A percentile compares a stretch with the other conserved stretches of the same genome.
Evolutionary conservation across 1,284 basidiomycete species (phyloP).

Genomic region (Cutaneotrichosporon sp.): DNA sequence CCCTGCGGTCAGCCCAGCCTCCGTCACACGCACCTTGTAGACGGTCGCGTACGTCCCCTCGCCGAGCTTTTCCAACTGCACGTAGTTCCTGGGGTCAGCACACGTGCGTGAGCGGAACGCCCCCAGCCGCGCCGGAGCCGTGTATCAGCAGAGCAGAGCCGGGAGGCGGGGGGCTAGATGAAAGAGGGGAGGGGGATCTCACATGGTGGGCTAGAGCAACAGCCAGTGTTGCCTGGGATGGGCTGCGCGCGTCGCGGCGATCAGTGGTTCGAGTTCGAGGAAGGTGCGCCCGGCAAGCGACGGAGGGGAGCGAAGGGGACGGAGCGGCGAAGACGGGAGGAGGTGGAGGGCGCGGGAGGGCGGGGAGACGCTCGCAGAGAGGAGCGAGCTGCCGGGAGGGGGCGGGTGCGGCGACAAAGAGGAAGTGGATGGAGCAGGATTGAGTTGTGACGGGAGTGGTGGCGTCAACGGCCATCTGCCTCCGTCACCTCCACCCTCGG

Average conservation of each 20-base stretch:
- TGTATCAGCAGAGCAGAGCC: too few species aligned
- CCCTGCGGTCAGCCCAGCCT: conserved; percentile 59
- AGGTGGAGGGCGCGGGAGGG: neutral
- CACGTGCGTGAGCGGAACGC: too few species aligned
- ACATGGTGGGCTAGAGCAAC: conserved; percentile 2
- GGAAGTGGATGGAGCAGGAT: neutral
- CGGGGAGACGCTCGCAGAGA: too few species aligned
- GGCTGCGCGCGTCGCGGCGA: neutral
- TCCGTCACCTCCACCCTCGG: neutral
- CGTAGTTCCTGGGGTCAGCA: conserved; percentile 52
- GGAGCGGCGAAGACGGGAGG: neutral
- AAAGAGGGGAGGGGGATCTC: too few species aligned
- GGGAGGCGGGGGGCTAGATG: too few species aligned
- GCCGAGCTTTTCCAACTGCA: conserved; percentile 80
- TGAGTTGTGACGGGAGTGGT: neutral
- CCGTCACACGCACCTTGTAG: conserved; percentile 66
- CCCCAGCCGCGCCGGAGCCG: too few species aligned
- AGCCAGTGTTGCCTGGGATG: neutral
- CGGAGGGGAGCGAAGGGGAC: neutral
- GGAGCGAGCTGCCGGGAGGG: neutral
- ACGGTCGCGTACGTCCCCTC: conserved; percentile 69
- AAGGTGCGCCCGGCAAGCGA: neutral
- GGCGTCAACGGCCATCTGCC: neutral
- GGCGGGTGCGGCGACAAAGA: neutral
- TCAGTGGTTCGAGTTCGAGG: neutral